Percentiles rank a stretch among this genome's conserved stretches.
Conservation (phyloP, 108 stramenopile genomes). For the Phaeodactylum tricornutum region DNA sequence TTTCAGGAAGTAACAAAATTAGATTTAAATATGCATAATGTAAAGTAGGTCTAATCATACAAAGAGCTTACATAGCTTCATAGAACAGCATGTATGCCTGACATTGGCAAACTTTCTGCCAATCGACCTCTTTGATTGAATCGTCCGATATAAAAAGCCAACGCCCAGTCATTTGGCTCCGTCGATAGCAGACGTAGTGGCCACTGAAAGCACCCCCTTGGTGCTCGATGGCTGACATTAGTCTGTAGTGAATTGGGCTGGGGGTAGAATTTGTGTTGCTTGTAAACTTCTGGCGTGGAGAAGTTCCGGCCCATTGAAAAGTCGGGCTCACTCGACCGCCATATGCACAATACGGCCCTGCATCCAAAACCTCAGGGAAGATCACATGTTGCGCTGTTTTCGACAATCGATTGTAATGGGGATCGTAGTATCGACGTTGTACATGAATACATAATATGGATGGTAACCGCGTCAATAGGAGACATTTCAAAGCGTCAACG, state of each 20-base stretch:
- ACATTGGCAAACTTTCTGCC: conserved; percentile 50
- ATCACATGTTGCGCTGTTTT: conserved; percentile 53
- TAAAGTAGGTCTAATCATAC: no score
- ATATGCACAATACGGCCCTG: conserved; percentile 55
- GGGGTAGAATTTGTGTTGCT: neutral
- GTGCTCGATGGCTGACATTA: conserved; percentile 72
- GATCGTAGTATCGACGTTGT: conserved; percentile 75
- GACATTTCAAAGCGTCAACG: conserved; percentile 45
- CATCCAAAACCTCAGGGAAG: conserved; percentile 52
- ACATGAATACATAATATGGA: conserved; percentile 61
- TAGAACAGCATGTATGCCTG: conserved; percentile 86
- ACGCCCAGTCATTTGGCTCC: conserved; percentile 11
- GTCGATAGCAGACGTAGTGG: conserved; percentile 68
- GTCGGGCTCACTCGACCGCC: conserved; percentile 18
- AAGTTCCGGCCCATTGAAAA: neutral
- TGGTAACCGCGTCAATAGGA: conserved; percentile 58
- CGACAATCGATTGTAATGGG: conserved; percentile 30
- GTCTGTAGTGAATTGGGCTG: conserved; percentile 30
- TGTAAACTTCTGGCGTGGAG: no score
- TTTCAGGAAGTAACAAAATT: no score
- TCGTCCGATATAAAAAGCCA: conserved; percentile 68
- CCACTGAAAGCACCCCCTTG: conserved; percentile 60
- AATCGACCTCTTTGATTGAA: conserved; percentile 29
- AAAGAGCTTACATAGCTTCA: no score
- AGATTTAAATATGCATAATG: no score